Base-by-base conservation (phyloP, 2,329 filamentous ascomycete genomes). In the Colletotrichum spaethianum region DNA sequence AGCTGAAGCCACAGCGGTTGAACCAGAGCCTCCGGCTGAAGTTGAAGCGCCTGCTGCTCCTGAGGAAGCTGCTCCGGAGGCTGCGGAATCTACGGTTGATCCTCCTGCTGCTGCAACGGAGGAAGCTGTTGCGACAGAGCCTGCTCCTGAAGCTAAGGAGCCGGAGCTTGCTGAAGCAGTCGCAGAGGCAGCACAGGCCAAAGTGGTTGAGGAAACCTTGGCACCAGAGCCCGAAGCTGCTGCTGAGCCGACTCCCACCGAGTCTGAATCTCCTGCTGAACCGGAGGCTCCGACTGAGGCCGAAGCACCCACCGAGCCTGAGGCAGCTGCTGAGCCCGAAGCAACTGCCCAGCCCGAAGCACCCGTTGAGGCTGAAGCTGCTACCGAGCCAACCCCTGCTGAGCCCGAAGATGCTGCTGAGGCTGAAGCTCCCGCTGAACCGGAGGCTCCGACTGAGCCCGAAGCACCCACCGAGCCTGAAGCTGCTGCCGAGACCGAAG, bases 101-200 rank as follows among this genome's bases (percentile, higher is more conserved):
- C 16, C 69, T 48, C 55, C 63, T n/a, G n/a, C n/a, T 48, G 33
- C 40, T 28, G 31, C 36, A 16, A 28, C 53, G 23, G 46, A 67
- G 23, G 63, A 67, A 38, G 18, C 36, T 16, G 16, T 14, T 1
- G 11, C 40, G 23, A n/a, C 28, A 12, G 50, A 63, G n/a, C 26
- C 67, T n/a, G 67, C 20, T 14, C 42, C 33, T 4, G 67, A 65
- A 70, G 20, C 62, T 18, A 63, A 66, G 38, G 40, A 52, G 33
- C 44, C 62, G 12, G 63, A 63, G n/a, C 36, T 67, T 26, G 67
- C 56, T 7, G 52, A 59, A n/a, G 52, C 42, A 12, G 61, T 60
- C 0, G 62, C 60, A 2, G 65, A 53, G 44, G 66, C 38, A 26
- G 59, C 59, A 9, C 55, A 63, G n/a, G 63, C 59, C 53, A 73